Evolutionary conservation across 495 filamentous ascomycete genomes (phyloP).

Genomic region (Aspergillus affinis): DNA sequence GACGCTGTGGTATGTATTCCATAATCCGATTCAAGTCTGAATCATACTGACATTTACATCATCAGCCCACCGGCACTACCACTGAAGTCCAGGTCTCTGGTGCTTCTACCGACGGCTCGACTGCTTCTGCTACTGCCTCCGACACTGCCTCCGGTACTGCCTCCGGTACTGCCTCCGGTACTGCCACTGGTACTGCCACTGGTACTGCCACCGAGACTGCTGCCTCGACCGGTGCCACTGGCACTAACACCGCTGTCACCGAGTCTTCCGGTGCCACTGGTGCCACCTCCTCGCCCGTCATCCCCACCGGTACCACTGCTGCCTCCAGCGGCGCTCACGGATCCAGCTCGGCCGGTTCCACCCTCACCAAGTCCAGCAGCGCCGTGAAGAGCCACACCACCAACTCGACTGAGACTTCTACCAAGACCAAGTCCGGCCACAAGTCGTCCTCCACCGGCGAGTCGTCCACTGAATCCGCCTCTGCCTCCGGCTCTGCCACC

Average conservation of each 20-base stretch:
- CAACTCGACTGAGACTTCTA: slow-evolving; percentile 10
- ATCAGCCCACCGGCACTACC: not conserved
- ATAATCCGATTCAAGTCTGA: not conserved
- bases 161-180: slow-evolving; percentile 22
- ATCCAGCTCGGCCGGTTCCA: slow-evolving; percentile 18
- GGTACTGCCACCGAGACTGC: slow-evolving; percentile 26
- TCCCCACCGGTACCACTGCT: slow-evolving; percentile 23
- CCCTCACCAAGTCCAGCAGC: slow-evolving; percentile 10
- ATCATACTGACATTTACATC: not conserved
- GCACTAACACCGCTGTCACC: slow-evolving; percentile 7
- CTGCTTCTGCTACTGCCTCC: slow-evolving; percentile 34
- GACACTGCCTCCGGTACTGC: slow-evolving; percentile 9
- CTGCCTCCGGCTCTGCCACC: slow-evolving; percentile 9
- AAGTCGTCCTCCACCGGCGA: slow-evolving; percentile 6
- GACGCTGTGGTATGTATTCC: slow-evolving; percentile 22
- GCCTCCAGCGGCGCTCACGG: slow-evolving; percentile 25
- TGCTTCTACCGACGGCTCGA: too few relatives aligned
- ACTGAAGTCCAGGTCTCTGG: too few relatives aligned
- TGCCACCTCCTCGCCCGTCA: slow-evolving; percentile 21
- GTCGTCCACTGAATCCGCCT: slow-evolving; percentile 4
- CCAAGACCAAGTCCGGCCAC: slow-evolving; percentile 14
- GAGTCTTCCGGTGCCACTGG: slow-evolving; percentile 19
- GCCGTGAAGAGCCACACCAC: slow-evolving; percentile 9
- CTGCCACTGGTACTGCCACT: slow-evolving; percentile 19
- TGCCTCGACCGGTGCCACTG: not conserved